Conservation (phyloP, 345 rosid species). For the Eucalyptus rudis region DNA sequence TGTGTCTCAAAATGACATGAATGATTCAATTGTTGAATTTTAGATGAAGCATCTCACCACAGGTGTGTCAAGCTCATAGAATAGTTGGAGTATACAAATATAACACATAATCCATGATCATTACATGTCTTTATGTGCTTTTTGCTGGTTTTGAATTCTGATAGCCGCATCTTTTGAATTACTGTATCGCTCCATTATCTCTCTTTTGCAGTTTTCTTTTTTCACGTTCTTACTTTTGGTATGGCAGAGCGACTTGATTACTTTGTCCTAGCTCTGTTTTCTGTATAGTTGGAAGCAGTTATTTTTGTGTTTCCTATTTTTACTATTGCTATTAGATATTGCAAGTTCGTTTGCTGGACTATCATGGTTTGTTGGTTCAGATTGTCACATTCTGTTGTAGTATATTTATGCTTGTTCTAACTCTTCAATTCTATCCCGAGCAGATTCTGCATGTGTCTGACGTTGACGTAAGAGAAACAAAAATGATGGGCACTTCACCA, state of each 20-base stretch:
- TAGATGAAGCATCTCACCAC: not conserved
- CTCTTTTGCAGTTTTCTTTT: not conserved
- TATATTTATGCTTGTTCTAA: not conserved
- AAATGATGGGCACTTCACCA: constrained; percentile 90
- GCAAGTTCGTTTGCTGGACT: not conserved
- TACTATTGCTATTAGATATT: not conserved
- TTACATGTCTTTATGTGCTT: not conserved
- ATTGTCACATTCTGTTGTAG: not conserved
- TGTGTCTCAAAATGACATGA: not conserved
- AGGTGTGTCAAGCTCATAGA: not conserved
- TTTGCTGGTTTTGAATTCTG: not conserved
- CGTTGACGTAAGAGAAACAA: constrained; percentile 73
- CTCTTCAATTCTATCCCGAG: not conserved
- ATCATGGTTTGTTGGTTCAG: not conserved
- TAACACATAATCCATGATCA: not conserved
- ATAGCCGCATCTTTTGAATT: not conserved
- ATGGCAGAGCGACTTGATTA: not conserved
- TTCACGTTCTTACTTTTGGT: not conserved
- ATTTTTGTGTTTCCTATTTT: not conserved
- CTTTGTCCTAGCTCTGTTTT: not conserved
- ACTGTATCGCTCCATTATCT: not conserved
- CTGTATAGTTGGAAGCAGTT: not conserved
- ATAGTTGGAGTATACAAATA: not conserved
- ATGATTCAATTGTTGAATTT: not conserved
- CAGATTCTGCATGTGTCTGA: constrained; percentile 93